Base-by-base conservation (phyloP, 2,329 filamentous ascomycete species). In the Seiridium cupressi region DNA sequence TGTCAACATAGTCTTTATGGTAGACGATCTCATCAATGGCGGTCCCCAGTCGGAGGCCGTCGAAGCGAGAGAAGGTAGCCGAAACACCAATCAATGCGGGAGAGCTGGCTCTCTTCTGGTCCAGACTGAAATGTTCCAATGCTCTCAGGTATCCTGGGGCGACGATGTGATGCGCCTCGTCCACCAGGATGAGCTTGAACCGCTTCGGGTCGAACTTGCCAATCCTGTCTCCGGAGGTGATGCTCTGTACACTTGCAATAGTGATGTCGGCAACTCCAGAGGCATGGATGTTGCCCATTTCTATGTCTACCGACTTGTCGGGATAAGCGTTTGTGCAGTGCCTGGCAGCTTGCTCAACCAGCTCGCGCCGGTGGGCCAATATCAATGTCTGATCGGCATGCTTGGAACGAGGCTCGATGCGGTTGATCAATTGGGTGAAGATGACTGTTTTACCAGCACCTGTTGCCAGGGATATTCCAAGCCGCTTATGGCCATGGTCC, bases 121-220 rank as follows among this genome's bases (percentile, higher is more conserved):
- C 68, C 18, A 96, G 82, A 0, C 88, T 86, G 72, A 99, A 96
- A 73, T 98, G 87, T n/a, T 83, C 79, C 53, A 99, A 79, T 0
- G 88, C 83, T 47, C 84, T 82, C 63, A 96, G 81, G 70, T 98
- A 98, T 6, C 88, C 87, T 2, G 86, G 82, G 0, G 95, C 91
- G 49, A 97, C 93, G 57, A 98, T 96, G 74, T 99, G 95, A 73
- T 99, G 95, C 4, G 94, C 95, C 76, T 99, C 95, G 65, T 99
- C 95, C 3, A 99, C 94, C 3, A 99, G 82, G 0, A 99, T 79
- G 0, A 99, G 85, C 75, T 99, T 99, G 80, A 94, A 98, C 6
- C 79, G 80, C 0, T 74, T 74, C 0, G 93, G 90, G 65, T 96
- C 86, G 68, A 94, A 98, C 71, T 97, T 97, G 42, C 74, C 71